phyloP scores from a whole-genome alignment of 2,329 filamentous ascomycete species.

The Ambrosiella xylebori region DNA sequence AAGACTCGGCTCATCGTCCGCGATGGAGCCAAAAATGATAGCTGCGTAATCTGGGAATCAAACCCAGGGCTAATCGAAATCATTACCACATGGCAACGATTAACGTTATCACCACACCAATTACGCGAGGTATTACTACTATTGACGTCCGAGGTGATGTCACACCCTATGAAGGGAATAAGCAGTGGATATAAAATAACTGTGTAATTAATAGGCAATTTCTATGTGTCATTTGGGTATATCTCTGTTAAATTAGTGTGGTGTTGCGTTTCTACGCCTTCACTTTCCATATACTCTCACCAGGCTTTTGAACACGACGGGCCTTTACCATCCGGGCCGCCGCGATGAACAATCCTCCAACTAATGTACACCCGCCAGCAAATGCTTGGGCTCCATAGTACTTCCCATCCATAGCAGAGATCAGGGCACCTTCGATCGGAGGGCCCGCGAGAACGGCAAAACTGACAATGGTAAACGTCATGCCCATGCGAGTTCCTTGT shows the following conservation, averaged over 20 bases:
- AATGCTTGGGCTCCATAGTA: conserved; percentile 34
- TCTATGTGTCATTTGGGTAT: no score
- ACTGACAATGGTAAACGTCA: conserved; percentile 39
- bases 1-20: no score
- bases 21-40: no score
- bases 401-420: conserved; percentile 23
- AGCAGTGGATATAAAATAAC: no score
- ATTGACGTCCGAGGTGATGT: neutral
- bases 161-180: no score
- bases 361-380: conserved; percentile 20
- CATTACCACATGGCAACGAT: neutral
- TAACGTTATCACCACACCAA: neutral
- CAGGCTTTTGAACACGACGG: neutral
- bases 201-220: no score
- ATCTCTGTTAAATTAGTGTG: no score
- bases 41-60: neutral
- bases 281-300: conserved; percentile 8
- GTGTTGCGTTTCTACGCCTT: neutral
- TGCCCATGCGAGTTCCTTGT: conserved; percentile 38
- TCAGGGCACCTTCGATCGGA: conserved; percentile 33
- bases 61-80: neutral
- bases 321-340: conserved; percentile 7
- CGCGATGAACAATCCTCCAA: conserved; percentile 5
- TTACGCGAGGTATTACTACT: neutral
- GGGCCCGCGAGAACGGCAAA: conserved; percentile 35